These are phyloP conservation scores for Lotmaria passim DNA, from an alignment of 208 protist genomes.

Conservation along the genomic window DNA sequence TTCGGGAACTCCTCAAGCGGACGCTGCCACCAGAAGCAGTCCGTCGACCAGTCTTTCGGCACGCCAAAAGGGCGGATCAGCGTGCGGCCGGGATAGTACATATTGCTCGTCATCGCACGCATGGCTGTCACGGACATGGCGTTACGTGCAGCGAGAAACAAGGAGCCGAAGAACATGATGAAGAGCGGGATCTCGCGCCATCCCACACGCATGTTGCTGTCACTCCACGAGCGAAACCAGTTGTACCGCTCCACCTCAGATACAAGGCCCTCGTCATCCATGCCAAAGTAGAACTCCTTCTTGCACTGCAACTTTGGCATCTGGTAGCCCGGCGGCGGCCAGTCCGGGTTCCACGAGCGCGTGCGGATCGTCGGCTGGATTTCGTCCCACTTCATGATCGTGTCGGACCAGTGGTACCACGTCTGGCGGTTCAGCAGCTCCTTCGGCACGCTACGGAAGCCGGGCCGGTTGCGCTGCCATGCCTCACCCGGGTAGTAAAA, in stretches of 20 bases:
- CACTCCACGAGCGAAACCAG: constrained; percentile 86
- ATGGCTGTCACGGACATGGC: constrained; percentile 61
- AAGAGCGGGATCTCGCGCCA: constrained; percentile 82
- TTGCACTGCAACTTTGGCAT: constrained; percentile 84
- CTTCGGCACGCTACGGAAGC: constrained; percentile 88
- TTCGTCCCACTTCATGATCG: constrained; percentile 87
- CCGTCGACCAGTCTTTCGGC: constrained; percentile 76
- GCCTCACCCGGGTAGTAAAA: constrained; percentile 92
- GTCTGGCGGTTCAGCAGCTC: constrained; percentile 88
- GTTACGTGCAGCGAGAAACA: constrained; percentile 72
- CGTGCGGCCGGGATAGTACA: constrained; percentile 81
- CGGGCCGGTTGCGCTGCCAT: constrained; percentile 83
- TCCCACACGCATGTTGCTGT: constrained; percentile 86
- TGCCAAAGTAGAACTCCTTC: constrained; percentile 87
- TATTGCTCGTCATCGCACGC: constrained; percentile 78
- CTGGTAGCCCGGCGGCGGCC: constrained; percentile 87
- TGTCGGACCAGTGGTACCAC: constrained; percentile 91
- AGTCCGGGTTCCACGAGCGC: constrained; percentile 88
- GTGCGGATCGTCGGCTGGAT: constrained; percentile 86
- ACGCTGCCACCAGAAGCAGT: constrained; percentile 84
- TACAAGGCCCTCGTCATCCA: constrained; percentile 80
- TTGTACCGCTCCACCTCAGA: constrained; percentile 89
- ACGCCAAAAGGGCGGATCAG: constrained; percentile 80
- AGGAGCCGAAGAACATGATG: constrained; percentile 51
- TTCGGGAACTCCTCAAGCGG: constrained; percentile 91